Conservation (phyloP, 148 eudicot species). For the Arbutus unedo region DNA sequence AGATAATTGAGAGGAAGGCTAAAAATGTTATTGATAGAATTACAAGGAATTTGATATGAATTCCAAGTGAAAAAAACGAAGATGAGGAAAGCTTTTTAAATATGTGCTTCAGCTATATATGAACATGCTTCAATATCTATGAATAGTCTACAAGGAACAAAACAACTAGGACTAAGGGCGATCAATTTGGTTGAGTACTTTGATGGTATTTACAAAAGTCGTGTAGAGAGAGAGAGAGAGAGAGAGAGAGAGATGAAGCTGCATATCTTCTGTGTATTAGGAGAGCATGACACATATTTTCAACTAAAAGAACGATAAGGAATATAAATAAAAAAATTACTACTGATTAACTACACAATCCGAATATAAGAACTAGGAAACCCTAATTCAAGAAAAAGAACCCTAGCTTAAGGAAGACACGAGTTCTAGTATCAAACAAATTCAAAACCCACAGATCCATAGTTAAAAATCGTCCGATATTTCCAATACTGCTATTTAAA, state of each 20-base stretch:
- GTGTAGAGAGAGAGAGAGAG: neutral
- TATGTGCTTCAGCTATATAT: neutral
- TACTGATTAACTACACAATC: neutral
- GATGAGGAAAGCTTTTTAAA: neutral
- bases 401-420: neutral
- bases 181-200: neutral
- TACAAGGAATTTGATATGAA: no score
- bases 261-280: neutral
- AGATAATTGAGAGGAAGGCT: neutral
- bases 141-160: neutral
- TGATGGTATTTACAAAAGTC: neutral
- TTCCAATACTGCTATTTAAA: neutral
- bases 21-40: neutral
- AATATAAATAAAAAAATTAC: neutral
- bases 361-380: neutral
- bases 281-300: neutral
- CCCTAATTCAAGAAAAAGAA: slow-evolving; percentile 12
- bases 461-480: neutral
- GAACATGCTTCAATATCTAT: neutral
- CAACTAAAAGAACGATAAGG: neutral
- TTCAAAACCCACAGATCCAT: neutral
- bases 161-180: neutral
- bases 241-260: neutral
- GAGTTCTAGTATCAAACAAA: neutral
- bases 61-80: neutral